Evolutionary conservation across 2,329 filamentous ascomycete species (phyloP).

Genomic region (Ambrosiella xylebori): DNA sequence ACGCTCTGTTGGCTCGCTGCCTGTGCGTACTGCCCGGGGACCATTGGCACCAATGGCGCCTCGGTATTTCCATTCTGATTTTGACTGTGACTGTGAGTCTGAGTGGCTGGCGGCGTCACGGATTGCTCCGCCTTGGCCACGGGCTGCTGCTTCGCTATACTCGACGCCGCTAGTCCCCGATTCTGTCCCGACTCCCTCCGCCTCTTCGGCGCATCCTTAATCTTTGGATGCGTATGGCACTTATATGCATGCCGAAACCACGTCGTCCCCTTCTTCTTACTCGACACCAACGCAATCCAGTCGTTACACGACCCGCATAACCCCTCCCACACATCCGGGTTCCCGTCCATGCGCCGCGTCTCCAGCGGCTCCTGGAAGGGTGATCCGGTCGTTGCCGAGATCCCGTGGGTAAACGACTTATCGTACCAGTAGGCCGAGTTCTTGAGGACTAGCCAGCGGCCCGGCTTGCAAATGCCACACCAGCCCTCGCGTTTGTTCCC

Average conservation of each 20-base stretch:
- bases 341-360: constrained; percentile 60
- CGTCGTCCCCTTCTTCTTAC: constrained; percentile 82
- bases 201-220: constrained; percentile 53
- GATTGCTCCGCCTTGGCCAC: constrained; percentile 15
- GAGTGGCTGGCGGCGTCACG: constrained; percentile 5
- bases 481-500: constrained; percentile 79
- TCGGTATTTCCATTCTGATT: neutral
- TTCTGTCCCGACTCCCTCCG: constrained; percentile 43
- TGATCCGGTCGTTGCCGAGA: constrained; percentile 63
- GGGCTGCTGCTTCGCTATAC: constrained; percentile 30
- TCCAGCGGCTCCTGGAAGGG: constrained; percentile 64
- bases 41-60: constrained; percentile 11
- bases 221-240: constrained; percentile 56
- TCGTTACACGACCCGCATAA: constrained; percentile 63
- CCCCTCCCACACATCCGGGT: constrained; percentile 67
- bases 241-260: constrained; percentile 87
- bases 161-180: constrained; percentile 24
- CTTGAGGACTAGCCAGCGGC: constrained; percentile 72
- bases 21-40: constrained; percentile 15
- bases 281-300: constrained; percentile 67
- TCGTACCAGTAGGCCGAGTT: constrained; percentile 91
- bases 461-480: constrained; percentile 78
- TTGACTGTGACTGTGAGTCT: too few species aligned
- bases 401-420: constrained; percentile 76
- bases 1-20: neutral